These are phyloP conservation scores for Saturnispora sanitii DNA, from an alignment of 805 yeast genomes.

Conservation along the genomic window DNA sequence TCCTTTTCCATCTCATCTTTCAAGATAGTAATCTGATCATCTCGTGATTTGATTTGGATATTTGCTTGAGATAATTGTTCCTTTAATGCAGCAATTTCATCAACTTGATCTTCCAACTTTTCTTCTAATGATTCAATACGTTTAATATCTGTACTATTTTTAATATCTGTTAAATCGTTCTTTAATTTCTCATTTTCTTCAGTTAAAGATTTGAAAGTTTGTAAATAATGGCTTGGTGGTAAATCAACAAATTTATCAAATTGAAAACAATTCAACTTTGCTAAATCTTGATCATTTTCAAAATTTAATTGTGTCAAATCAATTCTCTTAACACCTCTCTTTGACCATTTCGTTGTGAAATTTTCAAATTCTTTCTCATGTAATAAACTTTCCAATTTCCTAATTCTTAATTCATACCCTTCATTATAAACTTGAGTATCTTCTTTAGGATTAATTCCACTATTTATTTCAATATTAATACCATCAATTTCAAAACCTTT, in stretches of 20 bases:
- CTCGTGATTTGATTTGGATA: background rate
- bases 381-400: slow-evolving; percentile 63
- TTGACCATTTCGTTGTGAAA: slow-evolving; percentile 32
- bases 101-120: background rate
- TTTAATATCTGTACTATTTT: slow-evolving; percentile 10
- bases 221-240: slow-evolving; percentile 24
- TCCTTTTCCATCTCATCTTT: slow-evolving; percentile 11
- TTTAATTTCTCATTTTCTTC: slow-evolving; percentile 17
- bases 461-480: slow-evolving; percentile 24
- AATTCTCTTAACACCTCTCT: slow-evolving; percentile 1
- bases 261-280: slow-evolving; percentile 11
- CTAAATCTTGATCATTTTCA: background rate
- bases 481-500: slow-evolving; percentile 35
- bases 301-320: background rate
- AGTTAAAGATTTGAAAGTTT: slow-evolving; percentile 17
- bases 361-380: slow-evolving; percentile 63
- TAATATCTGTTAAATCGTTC: slow-evolving; percentile 13
- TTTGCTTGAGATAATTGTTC: slow-evolving; percentile 11
- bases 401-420: slow-evolving; percentile 64
- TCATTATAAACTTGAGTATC: slow-evolving; percentile 17
- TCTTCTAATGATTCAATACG: slow-evolving; percentile 13
- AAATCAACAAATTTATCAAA: slow-evolving; percentile 20
- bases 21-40: background rate
- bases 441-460: slow-evolving; percentile 22
- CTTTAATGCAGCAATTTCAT: slow-evolving; percentile 14